Conservation (phyloP, 257 asterid species). For the Nicotiana knightiana region DNA sequence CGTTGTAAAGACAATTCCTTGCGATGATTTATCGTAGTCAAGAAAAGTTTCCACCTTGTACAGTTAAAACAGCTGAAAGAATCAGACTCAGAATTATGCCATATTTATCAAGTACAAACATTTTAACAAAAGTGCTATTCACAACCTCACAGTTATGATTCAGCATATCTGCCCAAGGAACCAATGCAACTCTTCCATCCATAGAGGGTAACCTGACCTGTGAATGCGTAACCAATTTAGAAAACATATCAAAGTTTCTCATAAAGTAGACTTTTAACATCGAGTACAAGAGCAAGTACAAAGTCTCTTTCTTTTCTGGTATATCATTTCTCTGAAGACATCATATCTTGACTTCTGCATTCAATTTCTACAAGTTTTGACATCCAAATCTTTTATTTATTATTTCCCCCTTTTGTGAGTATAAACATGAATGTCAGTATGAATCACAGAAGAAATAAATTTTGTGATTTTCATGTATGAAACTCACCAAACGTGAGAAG, state of each 20-base stretch:
- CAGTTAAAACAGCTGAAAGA: slow-evolving; percentile 16
- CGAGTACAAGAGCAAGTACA: not conserved
- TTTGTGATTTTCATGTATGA: not conserved
- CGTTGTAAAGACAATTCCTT: slow-evolving; percentile 83
- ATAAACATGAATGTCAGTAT: not conserved
- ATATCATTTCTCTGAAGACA: not conserved
- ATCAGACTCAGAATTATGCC: slow-evolving; percentile 9
- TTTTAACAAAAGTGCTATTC: slow-evolving; percentile 1
- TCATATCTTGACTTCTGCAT: not conserved
- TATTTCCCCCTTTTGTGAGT: not conserved
- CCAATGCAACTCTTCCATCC: slow-evolving; percentile 87
- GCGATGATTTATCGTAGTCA: slow-evolving; percentile 80
- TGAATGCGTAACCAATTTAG: not conserved
- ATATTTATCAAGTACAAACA: slow-evolving; percentile 7
- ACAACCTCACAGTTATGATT: slow-evolving; percentile 85
- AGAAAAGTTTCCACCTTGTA: slow-evolving; percentile 80
- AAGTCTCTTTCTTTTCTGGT: not conserved
- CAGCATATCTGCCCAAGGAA: slow-evolving; percentile 99
- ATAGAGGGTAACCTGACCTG: slow-evolving; percentile 89
- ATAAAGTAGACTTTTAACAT: not conserved
- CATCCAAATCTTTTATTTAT: not conserved
- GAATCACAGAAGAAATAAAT: not conserved
- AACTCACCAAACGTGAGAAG: slow-evolving; percentile 92
- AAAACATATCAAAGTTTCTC: not conserved
- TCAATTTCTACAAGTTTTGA: not conserved